Percentiles rank a stretch among this genome's conserved stretches.
phyloP scores from a whole-genome alignment of 2,329 filamentous ascomycete genomes.

The Calonectria montana region DNA sequence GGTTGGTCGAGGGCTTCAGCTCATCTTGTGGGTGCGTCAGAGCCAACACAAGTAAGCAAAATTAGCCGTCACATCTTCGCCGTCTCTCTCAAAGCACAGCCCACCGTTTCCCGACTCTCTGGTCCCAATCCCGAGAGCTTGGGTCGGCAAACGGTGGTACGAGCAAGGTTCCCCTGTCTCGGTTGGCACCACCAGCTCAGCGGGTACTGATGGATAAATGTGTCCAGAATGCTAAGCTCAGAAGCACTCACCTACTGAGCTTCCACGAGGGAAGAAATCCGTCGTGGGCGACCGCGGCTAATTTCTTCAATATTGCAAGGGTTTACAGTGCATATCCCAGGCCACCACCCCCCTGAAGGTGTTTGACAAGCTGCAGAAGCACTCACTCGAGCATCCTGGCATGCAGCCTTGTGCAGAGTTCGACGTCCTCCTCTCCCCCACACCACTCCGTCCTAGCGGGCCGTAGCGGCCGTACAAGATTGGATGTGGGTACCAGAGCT shows the following conservation, averaged over 20 bases:
- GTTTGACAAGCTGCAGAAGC: constrained; percentile 24
- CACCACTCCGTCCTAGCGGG: constrained; percentile 40
- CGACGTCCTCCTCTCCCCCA: constrained; percentile 32
- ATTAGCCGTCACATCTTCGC: background rate
- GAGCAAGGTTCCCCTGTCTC: constrained; percentile 46
- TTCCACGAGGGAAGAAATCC: background rate
- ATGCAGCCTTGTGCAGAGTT: constrained; percentile 32
- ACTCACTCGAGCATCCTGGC: constrained; percentile 28
- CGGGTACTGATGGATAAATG: constrained; percentile 11
- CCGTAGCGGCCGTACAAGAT: constrained; percentile 40
- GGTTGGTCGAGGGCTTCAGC: background rate
- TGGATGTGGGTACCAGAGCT: constrained; percentile 31
- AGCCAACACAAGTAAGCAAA: background rate
- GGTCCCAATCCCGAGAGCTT: constrained; percentile 48
- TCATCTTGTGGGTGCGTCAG: background rate
- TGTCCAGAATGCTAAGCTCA: background rate
- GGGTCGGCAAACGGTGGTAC: constrained; percentile 49
- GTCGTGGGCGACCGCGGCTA: constrained; percentile 26
- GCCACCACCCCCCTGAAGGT: constrained; percentile 3
- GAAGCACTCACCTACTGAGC: background rate
- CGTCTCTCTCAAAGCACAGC: constrained; percentile 29
- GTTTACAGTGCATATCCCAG: constrained; percentile 17
- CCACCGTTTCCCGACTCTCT: constrained; percentile 45
- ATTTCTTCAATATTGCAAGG: constrained; percentile 18
- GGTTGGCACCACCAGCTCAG: constrained; percentile 29